These are phyloP conservation scores for Pleodorina starrii DNA, from an alignment of 139 green algal species.

Conservation along the genomic window DNA sequence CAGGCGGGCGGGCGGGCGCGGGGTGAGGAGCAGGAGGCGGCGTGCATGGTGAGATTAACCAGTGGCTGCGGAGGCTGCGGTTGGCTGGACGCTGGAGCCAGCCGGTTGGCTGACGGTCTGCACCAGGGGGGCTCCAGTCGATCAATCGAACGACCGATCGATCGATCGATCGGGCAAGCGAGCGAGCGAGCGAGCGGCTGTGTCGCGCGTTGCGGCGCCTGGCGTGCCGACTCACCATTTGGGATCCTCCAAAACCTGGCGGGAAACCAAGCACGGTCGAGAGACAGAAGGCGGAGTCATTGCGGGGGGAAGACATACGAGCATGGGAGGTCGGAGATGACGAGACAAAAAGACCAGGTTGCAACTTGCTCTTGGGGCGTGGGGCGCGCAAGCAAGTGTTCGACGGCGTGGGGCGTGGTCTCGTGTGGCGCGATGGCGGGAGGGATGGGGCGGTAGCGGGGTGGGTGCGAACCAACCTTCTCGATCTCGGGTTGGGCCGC, in stretches of 20 bases:
- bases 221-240: constrained; percentile 71
- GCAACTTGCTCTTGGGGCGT: background rate
- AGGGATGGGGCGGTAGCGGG: no score
- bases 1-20: background rate
- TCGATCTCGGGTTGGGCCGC: constrained; percentile 54
- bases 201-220: no score
- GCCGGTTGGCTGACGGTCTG: no score
- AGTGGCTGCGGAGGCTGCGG: background rate
- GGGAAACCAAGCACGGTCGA: background rate
- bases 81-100: background rate
- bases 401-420: background rate
- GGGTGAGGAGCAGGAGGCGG: background rate
- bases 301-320: background rate
- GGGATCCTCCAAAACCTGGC: constrained; percentile 80
- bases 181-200: no score
- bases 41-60: background rate
- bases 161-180: no score
- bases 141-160: no score
- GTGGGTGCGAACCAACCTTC: constrained; percentile 54
- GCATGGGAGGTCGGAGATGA: background rate
- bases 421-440: background rate
- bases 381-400: background rate
- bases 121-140: background rate
- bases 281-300: background rate
- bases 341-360: background rate